Conservation (phyloP, 768 basidiomycete species). For the Mycena capillaripes region DNA sequence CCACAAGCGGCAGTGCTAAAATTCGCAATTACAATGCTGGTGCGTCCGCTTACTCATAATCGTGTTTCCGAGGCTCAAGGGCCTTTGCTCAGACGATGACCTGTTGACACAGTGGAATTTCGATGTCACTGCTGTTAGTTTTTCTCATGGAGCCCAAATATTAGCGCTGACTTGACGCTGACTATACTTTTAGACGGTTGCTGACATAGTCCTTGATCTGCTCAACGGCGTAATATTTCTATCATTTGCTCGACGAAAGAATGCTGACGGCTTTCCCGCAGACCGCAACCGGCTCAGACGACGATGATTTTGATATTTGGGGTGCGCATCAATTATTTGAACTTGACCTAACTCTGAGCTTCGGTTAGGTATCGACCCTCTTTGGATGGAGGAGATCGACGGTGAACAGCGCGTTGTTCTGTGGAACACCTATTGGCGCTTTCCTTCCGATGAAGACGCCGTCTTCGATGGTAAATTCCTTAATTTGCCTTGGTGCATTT, state of each 20-base stretch:
- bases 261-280: not conserved
- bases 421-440: conserved; percentile 41
- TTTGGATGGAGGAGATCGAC: conserved; percentile 38
- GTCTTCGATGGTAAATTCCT: conserved; percentile 29
- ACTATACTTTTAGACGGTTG: conserved; percentile 31
- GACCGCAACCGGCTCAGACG: conserved; percentile 38
- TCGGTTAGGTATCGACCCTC: conserved; percentile 33
- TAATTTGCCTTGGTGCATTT: not conserved
- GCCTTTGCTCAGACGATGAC: conserved; percentile 18
- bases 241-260: not conserved
- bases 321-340: conserved; percentile 6
- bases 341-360: not conserved
- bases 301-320: conserved; percentile 40
- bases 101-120: conserved; percentile 20
- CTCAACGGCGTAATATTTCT: conserved; percentile 34
- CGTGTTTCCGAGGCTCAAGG: not conserved
- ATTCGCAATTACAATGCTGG: conserved; percentile 37
- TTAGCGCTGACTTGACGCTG: not conserved
- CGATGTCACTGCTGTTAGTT: conserved; percentile 30
- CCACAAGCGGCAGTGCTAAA: conserved; percentile 38
- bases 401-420: conserved; percentile 32
- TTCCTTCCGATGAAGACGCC: conserved; percentile 29
- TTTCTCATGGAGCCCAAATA: not conserved
- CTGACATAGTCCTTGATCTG: conserved; percentile 40
- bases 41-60: not conserved